A percentile compares a stretch with the other conserved stretches of the same genome.
Conservation (phyloP, 352 stramenopile species). For the Phytophthora sansomeana region DNA sequence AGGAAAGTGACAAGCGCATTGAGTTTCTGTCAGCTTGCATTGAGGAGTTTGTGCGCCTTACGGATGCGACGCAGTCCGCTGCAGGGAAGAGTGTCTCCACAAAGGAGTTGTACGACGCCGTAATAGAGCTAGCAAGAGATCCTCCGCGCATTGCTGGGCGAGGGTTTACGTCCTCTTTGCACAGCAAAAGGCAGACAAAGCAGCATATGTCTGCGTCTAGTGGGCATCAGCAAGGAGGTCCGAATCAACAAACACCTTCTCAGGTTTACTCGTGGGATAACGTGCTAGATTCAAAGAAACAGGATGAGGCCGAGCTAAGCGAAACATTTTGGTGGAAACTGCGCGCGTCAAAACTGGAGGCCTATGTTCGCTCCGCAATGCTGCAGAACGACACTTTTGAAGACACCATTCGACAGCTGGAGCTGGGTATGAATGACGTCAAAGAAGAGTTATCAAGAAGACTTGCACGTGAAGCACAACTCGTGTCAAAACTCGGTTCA, state of each 20-base stretch:
- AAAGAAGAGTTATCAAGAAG: slow-evolving; percentile 46
- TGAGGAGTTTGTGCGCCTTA: slow-evolving; percentile 44
- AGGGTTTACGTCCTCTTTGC: neutral
- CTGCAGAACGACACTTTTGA: slow-evolving; percentile 61
- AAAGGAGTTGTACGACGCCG: slow-evolving; percentile 47
- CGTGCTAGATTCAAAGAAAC: neutral
- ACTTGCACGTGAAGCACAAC: slow-evolving; percentile 35
- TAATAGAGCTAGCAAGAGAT: slow-evolving; percentile 45
- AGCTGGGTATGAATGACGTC: slow-evolving; percentile 47
- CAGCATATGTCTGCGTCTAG: neutral
- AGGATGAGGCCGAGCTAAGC: slow-evolving; percentile 5
- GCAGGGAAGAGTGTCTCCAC: slow-evolving; percentile 29
- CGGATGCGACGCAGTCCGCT: slow-evolving; percentile 19
- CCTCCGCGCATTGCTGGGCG: neutral
- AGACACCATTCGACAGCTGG: slow-evolving; percentile 48
- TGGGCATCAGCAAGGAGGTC: neutral
- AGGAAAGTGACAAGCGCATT: slow-evolving; percentile 52
- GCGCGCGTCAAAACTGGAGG: slow-evolving; percentile 44
- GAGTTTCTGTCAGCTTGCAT: slow-evolving; percentile 55
- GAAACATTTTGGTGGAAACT: slow-evolving; percentile 39
- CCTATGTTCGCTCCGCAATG: slow-evolving; percentile 41
- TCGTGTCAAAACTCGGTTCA: slow-evolving; percentile 32
- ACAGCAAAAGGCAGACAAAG: slow-evolving; percentile 8
- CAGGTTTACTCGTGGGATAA: slow-evolving; percentile 5
- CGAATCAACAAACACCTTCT: neutral